phyloP scores from a whole-genome alignment of 2,329 filamentous ascomycete genomes.

The Chaetothyriales sp. region DNA sequence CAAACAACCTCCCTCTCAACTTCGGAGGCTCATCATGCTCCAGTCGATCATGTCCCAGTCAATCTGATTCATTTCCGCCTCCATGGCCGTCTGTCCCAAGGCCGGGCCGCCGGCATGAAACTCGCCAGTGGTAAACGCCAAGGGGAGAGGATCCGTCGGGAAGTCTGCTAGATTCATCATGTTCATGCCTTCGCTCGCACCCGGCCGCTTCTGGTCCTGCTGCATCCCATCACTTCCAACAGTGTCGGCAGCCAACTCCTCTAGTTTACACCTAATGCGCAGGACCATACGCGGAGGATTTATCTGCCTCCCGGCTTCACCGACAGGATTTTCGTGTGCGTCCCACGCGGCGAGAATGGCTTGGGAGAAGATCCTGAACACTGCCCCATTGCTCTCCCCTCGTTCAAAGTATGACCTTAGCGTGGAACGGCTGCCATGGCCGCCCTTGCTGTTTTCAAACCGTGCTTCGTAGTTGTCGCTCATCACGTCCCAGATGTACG shows the following conservation, averaged over 20 bases:
- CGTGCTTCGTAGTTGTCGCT: slow-evolving; percentile 33
- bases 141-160: slow-evolving; percentile 7
- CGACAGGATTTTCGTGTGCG: slow-evolving; percentile 17
- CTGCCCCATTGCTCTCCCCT: slow-evolving; percentile 6
- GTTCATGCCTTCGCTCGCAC: background rate
- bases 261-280: slow-evolving; percentile 18
- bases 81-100: slow-evolving; percentile 10
- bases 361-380: slow-evolving; percentile 24
- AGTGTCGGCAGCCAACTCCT: slow-evolving; percentile 5
- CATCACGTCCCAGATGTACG: slow-evolving; percentile 32
- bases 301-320: slow-evolving; percentile 8
- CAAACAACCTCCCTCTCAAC: too few species aligned
- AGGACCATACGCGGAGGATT: slow-evolving; percentile 21
- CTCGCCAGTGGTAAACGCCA: slow-evolving; percentile 5
- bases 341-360: slow-evolving; percentile 32
- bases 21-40: too few species aligned
- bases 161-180: too few species aligned
- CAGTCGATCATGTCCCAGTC: slow-evolving; percentile 7
- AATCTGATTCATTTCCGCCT: slow-evolving; percentile 10
- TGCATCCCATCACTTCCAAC: slow-evolving; percentile 2
- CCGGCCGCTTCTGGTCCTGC: background rate
- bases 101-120: slow-evolving; percentile 4
- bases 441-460: background rate
- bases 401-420: background rate
- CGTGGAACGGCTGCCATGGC: too few species aligned